Evolutionary conservation across 2,329 filamentous ascomycete species (phyloP), one percentile per base, ranked within the genome.

Genomic region (Paecilomyces variotii): DNA sequence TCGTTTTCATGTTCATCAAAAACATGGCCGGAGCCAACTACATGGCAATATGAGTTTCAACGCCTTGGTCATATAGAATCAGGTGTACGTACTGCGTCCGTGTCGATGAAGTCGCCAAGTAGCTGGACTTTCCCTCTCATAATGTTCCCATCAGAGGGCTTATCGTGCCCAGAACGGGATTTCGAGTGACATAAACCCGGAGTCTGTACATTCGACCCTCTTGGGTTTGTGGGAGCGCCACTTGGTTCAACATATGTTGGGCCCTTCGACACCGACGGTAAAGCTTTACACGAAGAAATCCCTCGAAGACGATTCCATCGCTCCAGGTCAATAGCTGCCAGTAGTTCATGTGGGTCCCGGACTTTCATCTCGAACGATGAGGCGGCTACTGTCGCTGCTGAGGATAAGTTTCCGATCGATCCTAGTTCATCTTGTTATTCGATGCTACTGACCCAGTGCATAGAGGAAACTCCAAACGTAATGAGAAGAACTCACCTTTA

Each of bases 41-140:
- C 4, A 19, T 49, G 11, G 39, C 3, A 30, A 30, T 58, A 51
- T 59, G 52, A 25, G n/a, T 12, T n/a, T 12, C 54, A 27, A 12
- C 14, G 10, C 7, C 11, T 39, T 10, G 30, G 30, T 10, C 9
- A 32, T 10, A 10, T 32, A 9, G 30, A 50, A n/a, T 12, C n/a
- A 1, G 28, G 19, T 14, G 7, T n/a, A 63, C 70, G 51, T 69
- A 76, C 73, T 0, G 64, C 65, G 52, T 70, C 68, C 3, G 67
- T 80, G 58, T 80, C 76, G 56, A 80, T 72, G 53, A 78, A 78
- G 59, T 80, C 76, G 9, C 76, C 78, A 0, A 80, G 64, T 2
- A 60, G 63, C 32, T 78, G 70, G 1, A 79, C 64, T 58, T 72
- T 79, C 12, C 73, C 68, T 10, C 54, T 63, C 9, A 78, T 66